These are phyloP conservation scores for Lactifluus echinatus DNA, from an alignment of 768 basidiomycete genomes.

Conservation along the genomic window DNA sequence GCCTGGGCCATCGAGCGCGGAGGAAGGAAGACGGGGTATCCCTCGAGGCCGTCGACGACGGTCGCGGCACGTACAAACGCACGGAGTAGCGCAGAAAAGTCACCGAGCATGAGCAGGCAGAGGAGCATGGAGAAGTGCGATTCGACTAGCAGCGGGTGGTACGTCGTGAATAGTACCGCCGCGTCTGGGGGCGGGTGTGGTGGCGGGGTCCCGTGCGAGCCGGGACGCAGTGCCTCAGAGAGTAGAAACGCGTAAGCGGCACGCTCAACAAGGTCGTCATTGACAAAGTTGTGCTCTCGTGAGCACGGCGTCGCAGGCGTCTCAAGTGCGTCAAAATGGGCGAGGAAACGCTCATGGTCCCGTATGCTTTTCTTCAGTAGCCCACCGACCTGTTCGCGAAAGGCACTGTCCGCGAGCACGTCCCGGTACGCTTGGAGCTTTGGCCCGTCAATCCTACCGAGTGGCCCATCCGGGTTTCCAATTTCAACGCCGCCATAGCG, in stretches of 20 bases:
- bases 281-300: background rate
- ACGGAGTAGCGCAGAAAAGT: constrained; percentile 53
- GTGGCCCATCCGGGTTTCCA: constrained; percentile 71
- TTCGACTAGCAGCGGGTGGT: constrained; percentile 85
- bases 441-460: constrained; percentile 47
- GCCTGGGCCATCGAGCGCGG: constrained; percentile 86
- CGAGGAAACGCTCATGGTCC: constrained; percentile 78
- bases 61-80: constrained; percentile 58
- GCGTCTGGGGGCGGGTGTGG: constrained; percentile 31
- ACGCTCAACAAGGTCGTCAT: constrained; percentile 40
- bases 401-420: constrained; percentile 43
- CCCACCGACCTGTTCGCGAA: constrained; percentile 51
- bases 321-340: constrained; percentile 75
- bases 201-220: constrained; percentile 35
- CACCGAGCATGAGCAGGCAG: constrained; percentile 68
- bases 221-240: constrained; percentile 59
- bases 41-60: constrained; percentile 75
- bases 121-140: constrained; percentile 76
- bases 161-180: constrained; percentile 72
- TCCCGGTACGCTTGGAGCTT: constrained; percentile 59
- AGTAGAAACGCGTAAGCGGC: constrained; percentile 62
- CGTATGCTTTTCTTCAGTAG: constrained; percentile 68
- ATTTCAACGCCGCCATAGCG: constrained; percentile 80
- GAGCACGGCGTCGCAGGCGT: constrained; percentile 21
- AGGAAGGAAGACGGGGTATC: constrained; percentile 81